Evolutionary conservation across 257 asterid species (phyloP), one percentile per base, ranked within the genome.

Genomic region (Rhazya stricta): DNA sequence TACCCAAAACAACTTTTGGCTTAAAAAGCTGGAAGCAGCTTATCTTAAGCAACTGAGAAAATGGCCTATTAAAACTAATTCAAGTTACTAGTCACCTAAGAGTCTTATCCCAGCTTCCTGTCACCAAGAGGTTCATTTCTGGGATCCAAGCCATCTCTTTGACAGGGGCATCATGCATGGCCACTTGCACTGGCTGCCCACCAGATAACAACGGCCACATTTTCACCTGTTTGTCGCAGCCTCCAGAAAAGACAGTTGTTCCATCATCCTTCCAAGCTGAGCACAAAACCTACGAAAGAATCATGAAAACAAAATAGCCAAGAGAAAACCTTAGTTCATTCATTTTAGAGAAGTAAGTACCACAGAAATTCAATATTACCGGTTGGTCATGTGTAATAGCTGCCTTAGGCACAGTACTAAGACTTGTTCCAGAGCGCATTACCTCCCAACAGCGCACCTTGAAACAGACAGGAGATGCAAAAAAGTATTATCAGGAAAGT

Each of bases 401-500:
- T 56, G 96, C 91, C 87, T 92, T 95, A 3, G 98, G 94, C 80
- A 83, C 89, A 60, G 91, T 79, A 74, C 42, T 88, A 77, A 92
- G 42, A 23, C 79, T 84, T 57, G 79, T 80, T 74, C 96, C 99
- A 9, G 90, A 82, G 76, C 83, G 89, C 84, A 58, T 82, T 48
- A 92, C 85, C 85, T 95, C 99, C 98, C 99, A 95, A 77, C 97
- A 92, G 76, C 99, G 90, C 34, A 95, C 99, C 99, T 95, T 67
- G 50, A 83, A 74, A 68, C 69, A 77, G 36, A 19, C 19, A 74
- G 25, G 58, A 27, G 63, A 45, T 34, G 30, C 50, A 7, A 39
- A 7, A 39, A 66, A 34, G 11, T 51, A 32, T 53, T 19, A 25
- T 42, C 5, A 48, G 37, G 27, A 39, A n/a, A 2, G 5, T 32